These are phyloP conservation scores for Penicillium sp. DNA, from an alignment of 2,329 filamentous ascomycete genomes.

Conservation along the genomic window DNA sequence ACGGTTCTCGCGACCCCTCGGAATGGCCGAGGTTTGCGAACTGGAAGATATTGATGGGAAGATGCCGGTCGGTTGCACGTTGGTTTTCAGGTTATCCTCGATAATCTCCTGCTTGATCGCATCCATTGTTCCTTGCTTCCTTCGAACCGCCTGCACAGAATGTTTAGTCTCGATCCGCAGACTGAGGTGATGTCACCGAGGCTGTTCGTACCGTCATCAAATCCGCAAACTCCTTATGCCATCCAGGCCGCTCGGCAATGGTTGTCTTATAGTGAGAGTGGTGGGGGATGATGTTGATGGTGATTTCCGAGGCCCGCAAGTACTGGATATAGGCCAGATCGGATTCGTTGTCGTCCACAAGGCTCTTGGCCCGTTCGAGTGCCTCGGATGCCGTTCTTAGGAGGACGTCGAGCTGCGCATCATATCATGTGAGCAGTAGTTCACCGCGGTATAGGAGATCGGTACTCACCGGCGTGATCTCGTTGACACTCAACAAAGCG, in stretches of 20 bases:
- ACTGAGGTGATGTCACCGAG: no score
- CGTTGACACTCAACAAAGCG: constrained; percentile 32
- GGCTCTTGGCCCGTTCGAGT: constrained; percentile 32
- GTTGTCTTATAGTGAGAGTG: constrained; percentile 72
- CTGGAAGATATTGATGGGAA: constrained; percentile 10
- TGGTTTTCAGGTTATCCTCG: constrained; percentile 35
- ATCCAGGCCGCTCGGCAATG: constrained; percentile 53
- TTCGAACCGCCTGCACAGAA: constrained; percentile 4
- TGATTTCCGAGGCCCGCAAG: constrained; percentile 75
- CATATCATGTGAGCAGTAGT: constrained; percentile 18
- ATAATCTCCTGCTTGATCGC: constrained; percentile 41
- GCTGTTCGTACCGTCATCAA: constrained; percentile 42
- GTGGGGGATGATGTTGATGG: constrained; percentile 70
- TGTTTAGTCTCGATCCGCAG: no score
- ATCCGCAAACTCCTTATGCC: constrained; percentile 50
- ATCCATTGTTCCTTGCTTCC: not conserved
- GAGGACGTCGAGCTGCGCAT: constrained; percentile 34
- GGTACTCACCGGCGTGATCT: constrained; percentile 32
- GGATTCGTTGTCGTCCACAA: constrained; percentile 43
- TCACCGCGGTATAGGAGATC: not conserved
- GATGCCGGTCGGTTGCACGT: constrained; percentile 25
- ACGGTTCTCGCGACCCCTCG: constrained; percentile 25
- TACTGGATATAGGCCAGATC: constrained; percentile 82
- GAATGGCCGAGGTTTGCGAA: constrained; percentile 11
- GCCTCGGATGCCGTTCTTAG: constrained; percentile 37